A percentile compares a stretch with the other conserved stretches of the same genome.
phyloP scores from a whole-genome alignment of 495 filamentous ascomycete species.

The Neurospora tetrasperma region DNA sequence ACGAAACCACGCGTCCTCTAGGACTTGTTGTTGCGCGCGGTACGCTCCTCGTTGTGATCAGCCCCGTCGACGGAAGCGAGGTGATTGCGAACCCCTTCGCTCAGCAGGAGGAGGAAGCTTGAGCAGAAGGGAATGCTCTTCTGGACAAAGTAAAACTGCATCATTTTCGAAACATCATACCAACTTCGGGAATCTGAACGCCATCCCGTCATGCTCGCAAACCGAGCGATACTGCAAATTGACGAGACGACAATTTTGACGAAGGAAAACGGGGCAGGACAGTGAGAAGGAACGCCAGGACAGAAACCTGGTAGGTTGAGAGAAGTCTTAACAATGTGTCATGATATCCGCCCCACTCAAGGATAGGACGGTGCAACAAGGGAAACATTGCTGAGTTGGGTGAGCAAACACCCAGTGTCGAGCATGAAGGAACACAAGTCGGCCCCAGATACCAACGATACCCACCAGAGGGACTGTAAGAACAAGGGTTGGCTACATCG shows the following conservation, averaged over 20 bases:
- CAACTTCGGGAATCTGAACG: not conserved
- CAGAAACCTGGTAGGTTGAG: not conserved
- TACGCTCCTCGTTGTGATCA: constrained; percentile 84
- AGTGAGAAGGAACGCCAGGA: not conserved
- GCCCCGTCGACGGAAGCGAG: constrained; percentile 87
- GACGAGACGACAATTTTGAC: not conserved
- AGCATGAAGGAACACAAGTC: not conserved
- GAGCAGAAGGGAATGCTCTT: not conserved
- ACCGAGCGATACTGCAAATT: not conserved
- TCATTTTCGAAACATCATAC: not conserved
- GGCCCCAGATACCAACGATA: not conserved
- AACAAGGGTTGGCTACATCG: not conserved
- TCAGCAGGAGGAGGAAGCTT: constrained; percentile 46
- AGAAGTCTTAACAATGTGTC: not conserved
- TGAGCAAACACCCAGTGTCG: not conserved
- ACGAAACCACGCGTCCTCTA: constrained; percentile 69
- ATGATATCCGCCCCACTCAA: not conserved
- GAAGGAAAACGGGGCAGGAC: not conserved
- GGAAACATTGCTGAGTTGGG: not conserved
- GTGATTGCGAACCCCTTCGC: constrained; percentile 91
- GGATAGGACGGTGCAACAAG: not conserved
- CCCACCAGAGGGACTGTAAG: not conserved
- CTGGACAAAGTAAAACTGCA: not conserved
- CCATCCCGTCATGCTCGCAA: not conserved
- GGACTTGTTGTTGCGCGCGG: constrained; percentile 88